Evolutionary conservation across 768 basidiomycete species (phyloP), one percentile per base, ranked within the genome.

Genomic region (Tephrocybe sp.): DNA sequence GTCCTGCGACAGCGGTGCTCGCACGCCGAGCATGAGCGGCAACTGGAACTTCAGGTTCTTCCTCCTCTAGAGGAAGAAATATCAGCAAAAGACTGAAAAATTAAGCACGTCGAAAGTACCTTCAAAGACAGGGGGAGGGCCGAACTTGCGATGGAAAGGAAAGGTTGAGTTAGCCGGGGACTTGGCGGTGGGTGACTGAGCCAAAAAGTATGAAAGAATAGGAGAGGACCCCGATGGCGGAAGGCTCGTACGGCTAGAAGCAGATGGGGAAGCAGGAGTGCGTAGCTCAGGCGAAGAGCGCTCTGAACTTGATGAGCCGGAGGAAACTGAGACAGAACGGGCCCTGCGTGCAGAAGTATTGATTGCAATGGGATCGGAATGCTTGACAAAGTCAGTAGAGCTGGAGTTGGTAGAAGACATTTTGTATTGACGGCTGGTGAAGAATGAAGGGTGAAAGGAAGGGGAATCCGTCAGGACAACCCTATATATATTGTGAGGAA

Each of bases 331-430:
- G 38, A 73, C 63, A 12, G 87, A 86, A 47, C 87, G 86, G 11
- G 71, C 64, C 30, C 86, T 77, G 40, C 76, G 71, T 6, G 37
- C 44, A 26, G 68, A 59, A 36, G 71, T 64, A 26, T 69, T 64
- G 61, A 86, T 83, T 49, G 84, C 75, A 62, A 90, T 90, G 44
- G 88, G 88, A 38, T 78, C 76, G 18, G 86, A 82, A 65, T 72
- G 86, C 33, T 74, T 77, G 46, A 60, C 48, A 41, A 51, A 51
- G 38, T 55, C 54, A 42, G 63, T 64, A 49, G 56, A 28, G 48
- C 67, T 55, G 28, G 60, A 64, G 57, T 67, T 66, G 43, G 68
- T 67, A 58, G 57, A 56, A 45, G 58, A 48, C 54, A 58, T 60
- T 53, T 45, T 50, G 24, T 50, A 26, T 46, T 44, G 25, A 40